phyloP scores from a whole-genome alignment of 345 rosid species.

The Brassica juncea region DNA sequence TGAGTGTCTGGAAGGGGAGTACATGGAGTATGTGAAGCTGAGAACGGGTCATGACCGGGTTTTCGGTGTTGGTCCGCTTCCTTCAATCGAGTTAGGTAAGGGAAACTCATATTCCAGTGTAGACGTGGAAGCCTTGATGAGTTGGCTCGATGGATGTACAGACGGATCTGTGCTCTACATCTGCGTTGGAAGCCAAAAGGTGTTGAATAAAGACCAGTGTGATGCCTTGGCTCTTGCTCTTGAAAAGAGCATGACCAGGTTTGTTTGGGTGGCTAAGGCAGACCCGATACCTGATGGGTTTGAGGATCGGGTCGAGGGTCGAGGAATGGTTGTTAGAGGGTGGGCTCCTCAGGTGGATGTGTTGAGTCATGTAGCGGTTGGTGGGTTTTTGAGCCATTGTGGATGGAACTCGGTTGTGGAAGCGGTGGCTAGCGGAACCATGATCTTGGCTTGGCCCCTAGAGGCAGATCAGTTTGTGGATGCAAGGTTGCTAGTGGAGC shows the following conservation, averaged over 20 bases:
- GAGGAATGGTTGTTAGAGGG: slow-evolving; percentile 48
- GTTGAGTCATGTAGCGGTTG: neutral
- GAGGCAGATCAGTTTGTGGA: neutral
- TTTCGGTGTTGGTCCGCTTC: slow-evolving; percentile 60
- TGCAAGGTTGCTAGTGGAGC: slow-evolving; percentile 49
- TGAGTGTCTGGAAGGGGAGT: slow-evolving; percentile 48
- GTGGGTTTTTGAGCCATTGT: neutral
- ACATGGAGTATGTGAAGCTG: slow-evolving; percentile 41
- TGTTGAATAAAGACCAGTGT: slow-evolving; percentile 45
- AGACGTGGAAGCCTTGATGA: slow-evolving; percentile 16
- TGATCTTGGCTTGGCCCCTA: neutral
- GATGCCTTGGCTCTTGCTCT: slow-evolving; percentile 14
- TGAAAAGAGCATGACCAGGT: slow-evolving; percentile 13
- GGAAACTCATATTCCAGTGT: neutral
- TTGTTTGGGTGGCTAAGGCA: slow-evolving; percentile 33
- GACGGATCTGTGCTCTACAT: slow-evolving; percentile 60
- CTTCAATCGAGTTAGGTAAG: slow-evolving; percentile 39
- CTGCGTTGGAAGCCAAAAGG: slow-evolving; percentile 66
- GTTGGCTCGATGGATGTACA: slow-evolving; percentile 59
- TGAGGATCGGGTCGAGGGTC: slow-evolving; percentile 45
- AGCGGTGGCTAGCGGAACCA: neutral
- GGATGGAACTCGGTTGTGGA: neutral
- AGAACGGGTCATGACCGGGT: slow-evolving; percentile 51
- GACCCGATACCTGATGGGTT: slow-evolving; percentile 46
- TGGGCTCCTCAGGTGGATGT: slow-evolving; percentile 62